Evolutionary conservation across 345 rosid genomes (phyloP), one percentile per base, ranked within the genome.

Genomic region (Acer saccharum): DNA sequence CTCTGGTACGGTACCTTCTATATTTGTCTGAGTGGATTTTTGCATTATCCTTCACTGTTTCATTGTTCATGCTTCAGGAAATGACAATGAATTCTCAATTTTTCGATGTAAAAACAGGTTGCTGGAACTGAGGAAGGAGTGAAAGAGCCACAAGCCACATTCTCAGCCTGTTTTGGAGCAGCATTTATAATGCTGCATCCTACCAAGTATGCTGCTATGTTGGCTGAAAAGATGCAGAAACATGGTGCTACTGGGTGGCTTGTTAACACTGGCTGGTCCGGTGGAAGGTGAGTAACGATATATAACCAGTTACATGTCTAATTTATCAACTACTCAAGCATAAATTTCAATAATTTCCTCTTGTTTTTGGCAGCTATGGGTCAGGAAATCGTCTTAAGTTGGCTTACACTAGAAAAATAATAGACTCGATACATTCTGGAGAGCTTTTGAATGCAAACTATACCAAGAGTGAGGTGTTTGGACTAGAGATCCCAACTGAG

Each of bases 131-230:
- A 90, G 78, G 99, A 95, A 1, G 98, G 97, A 2, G 89, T 93
- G 35, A 95, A 92, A 84, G 97, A 95, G 82, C 98, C 98, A 63
- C 73, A 81, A 6, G 96, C 98, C 25, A 95, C 98, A 39, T 95
- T 95, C 84, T 92, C 98, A 25, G 97, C 99, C 27, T 95, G 99
- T 82, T 95, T 95, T 16, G 99, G 98, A 29, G 98, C 98, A 52
- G 98, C 98, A 52, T 95, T 95, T 78, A 93, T 93, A 76, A 95
- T 95, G 97, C 32, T 95, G 84, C 99, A 92, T 73, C 99, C 99
- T 0, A 93, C 98, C 17, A 95, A 87, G 85, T 92, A 93, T 73
- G 99, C 97, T 10, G 97, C 96, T 69, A 93, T 93, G 98, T 86
- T 93, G 68, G 92, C 96, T 6, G 93, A 95, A 82, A 95, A 93